These are phyloP conservation scores for Sugiyamaella xylanicola DNA, from an alignment of 1,139 yeast genomes.

Conservation along the genomic window DNA sequence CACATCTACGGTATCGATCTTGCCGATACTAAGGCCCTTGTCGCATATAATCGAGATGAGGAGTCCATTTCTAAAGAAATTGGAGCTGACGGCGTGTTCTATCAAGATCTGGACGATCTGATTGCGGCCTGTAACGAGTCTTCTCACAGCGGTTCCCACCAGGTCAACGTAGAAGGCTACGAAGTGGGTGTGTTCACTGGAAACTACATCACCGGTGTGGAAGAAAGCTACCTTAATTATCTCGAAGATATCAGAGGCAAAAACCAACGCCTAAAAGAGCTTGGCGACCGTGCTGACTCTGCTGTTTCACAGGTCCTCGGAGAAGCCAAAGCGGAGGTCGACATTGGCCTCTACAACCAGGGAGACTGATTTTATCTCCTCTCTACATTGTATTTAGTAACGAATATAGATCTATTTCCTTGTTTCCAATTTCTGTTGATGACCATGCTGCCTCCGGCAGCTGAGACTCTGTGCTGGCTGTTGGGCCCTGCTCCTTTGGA, in stretches of 20 bases:
- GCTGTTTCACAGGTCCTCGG: conserved; percentile 46
- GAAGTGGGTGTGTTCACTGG: conserved; percentile 99
- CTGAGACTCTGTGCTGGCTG: too few relatives aligned
- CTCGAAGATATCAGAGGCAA: conserved; percentile 81
- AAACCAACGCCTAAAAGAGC: conserved; percentile 63
- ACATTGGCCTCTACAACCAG: conserved; percentile 83
- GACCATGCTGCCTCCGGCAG: too few relatives aligned
- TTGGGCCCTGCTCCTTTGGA: too few relatives aligned
- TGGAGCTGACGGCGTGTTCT: conserved; percentile 90
- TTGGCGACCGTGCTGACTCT: conserved; percentile 41
- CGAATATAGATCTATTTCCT: not conserved
- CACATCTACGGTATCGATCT: conserved; percentile 97
- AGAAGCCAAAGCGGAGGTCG: conserved; percentile 83
- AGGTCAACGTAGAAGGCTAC: conserved; percentile 52
- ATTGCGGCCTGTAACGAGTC: conserved; percentile 65
- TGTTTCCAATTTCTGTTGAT: too few relatives aligned
- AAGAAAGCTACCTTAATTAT: conserved; percentile 76
- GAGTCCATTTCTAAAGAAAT: conserved; percentile 74
- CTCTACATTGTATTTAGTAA: not conserved
- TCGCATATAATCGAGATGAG: conserved; percentile 77
- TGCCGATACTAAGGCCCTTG: conserved; percentile 92
- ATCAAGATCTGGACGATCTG: conserved; percentile 82
- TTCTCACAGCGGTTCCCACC: conserved; percentile 19
- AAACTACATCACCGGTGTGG: conserved; percentile 86
- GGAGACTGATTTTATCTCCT: conserved; percentile 38